Evolutionary conservation across 139 green algal genomes (phyloP).

Genomic region (Nannochloris sp.): DNA sequence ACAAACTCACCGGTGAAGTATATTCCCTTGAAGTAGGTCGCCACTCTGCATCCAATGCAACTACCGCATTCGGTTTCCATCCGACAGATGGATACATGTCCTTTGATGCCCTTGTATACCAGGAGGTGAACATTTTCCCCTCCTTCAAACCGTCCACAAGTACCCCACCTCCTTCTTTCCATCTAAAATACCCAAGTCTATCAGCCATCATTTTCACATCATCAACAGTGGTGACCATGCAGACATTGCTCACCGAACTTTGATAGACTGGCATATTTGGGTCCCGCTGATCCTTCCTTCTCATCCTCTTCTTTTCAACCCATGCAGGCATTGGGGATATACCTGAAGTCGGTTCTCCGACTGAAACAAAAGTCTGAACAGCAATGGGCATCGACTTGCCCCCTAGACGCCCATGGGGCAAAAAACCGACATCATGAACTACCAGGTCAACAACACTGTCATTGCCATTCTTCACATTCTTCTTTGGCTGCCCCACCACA

Average conservation of each 20-base stretch:
- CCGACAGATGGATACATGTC: not conserved
- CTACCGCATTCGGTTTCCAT: not conserved
- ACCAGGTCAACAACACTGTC: conserved; percentile 16
- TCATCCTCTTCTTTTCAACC: too few species aligned
- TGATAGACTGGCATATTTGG: too few species aligned
- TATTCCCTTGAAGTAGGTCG: conserved; percentile 4
- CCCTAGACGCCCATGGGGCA: not conserved
- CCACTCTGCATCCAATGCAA: conserved; percentile 30
- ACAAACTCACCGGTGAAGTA: conserved; percentile 17
- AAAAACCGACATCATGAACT: conserved; percentile 11
- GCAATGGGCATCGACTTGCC: too few species aligned
- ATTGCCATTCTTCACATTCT: conserved; percentile 11
- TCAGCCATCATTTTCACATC: not conserved
- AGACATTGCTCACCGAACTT: not conserved
- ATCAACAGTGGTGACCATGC: conserved; percentile 2
- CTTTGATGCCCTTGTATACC: not conserved
- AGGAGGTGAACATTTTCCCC: not conserved
- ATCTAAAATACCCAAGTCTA: too few species aligned
- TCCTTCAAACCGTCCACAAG: too few species aligned
- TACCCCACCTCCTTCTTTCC: too few species aligned
- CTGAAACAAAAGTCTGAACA: too few species aligned
- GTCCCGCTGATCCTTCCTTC: too few species aligned
- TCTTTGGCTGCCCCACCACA: conserved; percentile 15
- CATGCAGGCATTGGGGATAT: too few species aligned
- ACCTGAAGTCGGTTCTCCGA: too few species aligned